Percentiles rank a stretch among this genome's conserved stretches.
Evolutionary conservation across 345 rosid species (phyloP).

Genomic region (Populus euphratica): DNA sequence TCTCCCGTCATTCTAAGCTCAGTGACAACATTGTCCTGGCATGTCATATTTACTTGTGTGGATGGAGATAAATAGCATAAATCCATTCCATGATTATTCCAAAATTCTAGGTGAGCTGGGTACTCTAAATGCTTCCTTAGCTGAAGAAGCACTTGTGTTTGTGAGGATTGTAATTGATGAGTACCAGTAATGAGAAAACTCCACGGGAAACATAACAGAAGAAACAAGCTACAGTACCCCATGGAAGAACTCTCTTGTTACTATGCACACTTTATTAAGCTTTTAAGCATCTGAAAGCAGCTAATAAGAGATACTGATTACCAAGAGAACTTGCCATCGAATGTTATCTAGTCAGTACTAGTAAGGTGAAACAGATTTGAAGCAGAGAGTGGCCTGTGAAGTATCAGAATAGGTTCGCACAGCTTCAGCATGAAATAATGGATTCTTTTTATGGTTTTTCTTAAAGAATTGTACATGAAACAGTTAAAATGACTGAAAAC

Average conservation of each 20-base stretch:
- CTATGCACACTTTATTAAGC: not conserved
- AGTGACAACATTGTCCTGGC: slow-evolving; percentile 48
- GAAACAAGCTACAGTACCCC: slow-evolving; percentile 36
- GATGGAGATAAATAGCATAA: slow-evolving; percentile 52
- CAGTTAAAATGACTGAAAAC: not conserved
- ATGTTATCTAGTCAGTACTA: not conserved
- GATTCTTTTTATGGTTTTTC: not conserved
- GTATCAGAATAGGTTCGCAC: not conserved
- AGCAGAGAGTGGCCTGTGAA: not conserved
- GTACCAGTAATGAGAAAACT: slow-evolving; percentile 40
- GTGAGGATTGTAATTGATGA: slow-evolving; percentile 67
- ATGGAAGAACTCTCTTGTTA: slow-evolving; percentile 23
- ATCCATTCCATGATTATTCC: slow-evolving; percentile 51
- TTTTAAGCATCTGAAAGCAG: slow-evolving; percentile 8
- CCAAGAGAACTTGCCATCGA: not conserved
- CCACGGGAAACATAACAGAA: slow-evolving; percentile 45
- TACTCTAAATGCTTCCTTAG: slow-evolving; percentile 65
- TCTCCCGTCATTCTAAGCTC: slow-evolving; percentile 55
- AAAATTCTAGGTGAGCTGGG: slow-evolving; percentile 59
- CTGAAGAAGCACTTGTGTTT: slow-evolving; percentile 72
- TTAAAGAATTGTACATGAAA: not conserved
- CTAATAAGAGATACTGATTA: not conserved
- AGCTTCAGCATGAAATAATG: not conserved
- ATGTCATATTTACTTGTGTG: slow-evolving; percentile 49
- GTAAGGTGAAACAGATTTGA: not conserved